Evolutionary conservation across 768 basidiomycete species (phyloP), one percentile per base, ranked within the genome.

Genomic region (Tricholoma matsutake): DNA sequence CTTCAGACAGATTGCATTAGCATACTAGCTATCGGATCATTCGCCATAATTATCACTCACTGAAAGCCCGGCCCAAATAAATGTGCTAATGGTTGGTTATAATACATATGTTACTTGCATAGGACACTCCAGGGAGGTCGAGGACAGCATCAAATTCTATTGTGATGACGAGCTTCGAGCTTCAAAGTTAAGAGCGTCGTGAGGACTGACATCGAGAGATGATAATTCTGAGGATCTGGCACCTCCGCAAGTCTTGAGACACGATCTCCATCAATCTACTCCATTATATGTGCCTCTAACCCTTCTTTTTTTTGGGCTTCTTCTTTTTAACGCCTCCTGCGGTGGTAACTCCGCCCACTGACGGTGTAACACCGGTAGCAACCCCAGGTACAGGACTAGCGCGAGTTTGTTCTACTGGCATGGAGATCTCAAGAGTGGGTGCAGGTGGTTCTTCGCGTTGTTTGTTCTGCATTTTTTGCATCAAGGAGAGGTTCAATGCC

Each of bases 401-500:
- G 35, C 67, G 68, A n/a, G 68, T 68, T 58, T 57, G 69, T 53
- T 60, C 70, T 62, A 56, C 63, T 64, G 67, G 66, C 13, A 64
- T 64, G 25, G 61, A 62, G 18, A 63, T 60, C 41, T 65, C 63
- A 22, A 71, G 69, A 20, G 64, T 61, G 49, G 65, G 57, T 8
- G 69, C 35, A 25, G 74, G 68, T 11, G 74, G 70, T 31, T 74
- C 74, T 54, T 73, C 72, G 2, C 74, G 75, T 58, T 72, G 79
- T 14, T 70, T 80, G 68, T 94, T 93, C 70, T 86, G 89, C 88
- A 94, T 94, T 76, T 89, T 91, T 67, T 88, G 83, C 80, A 94
- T 90, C 56, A 97, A 79, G 6, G 89, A 86, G 45, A 91, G 82
- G 71, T 96, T 97, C 62, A 98, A 82, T 6, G 88, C 83, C 74